Evolutionary conservation across 345 rosid species (phyloP).

Genomic region (Citrus unshiu): DNA sequence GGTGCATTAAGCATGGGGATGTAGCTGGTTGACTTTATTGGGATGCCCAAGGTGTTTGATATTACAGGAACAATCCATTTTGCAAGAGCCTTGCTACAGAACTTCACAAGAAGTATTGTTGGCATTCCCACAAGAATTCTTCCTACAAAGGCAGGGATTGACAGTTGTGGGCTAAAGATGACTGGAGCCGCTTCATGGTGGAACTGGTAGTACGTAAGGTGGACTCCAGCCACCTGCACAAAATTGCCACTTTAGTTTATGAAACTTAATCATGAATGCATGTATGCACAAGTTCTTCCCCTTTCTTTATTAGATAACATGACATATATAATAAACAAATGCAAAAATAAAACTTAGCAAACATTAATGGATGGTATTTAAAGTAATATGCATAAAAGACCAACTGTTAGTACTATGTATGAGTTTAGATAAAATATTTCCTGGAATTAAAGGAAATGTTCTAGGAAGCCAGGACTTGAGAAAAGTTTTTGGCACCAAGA

Average conservation of each 20-base stretch:
- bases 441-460: neutral
- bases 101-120: slow-evolving; percentile 75
- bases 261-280: neutral
- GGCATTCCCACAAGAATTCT: slow-evolving; percentile 82
- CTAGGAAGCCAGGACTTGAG: neutral
- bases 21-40: slow-evolving; percentile 64
- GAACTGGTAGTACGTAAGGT: slow-evolving; percentile 81
- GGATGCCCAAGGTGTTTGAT: slow-evolving; percentile 72
- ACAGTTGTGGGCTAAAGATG: slow-evolving; percentile 53
- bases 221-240: slow-evolving; percentile 73
- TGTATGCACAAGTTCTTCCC: too few relatives aligned
- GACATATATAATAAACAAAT: neutral
- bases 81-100: slow-evolving; percentile 90
- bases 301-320: neutral
- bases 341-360: neutral
- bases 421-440: neutral
- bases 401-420: neutral
- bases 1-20: slow-evolving; percentile 57
- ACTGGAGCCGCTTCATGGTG: slow-evolving; percentile 78
- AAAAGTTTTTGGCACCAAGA: neutral
- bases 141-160: slow-evolving; percentile 40
- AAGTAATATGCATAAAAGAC: neutral
- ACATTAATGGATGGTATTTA: neutral
- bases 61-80: slow-evolving; percentile 80
- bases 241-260: neutral